phyloP scores from a whole-genome alignment of 2,329 filamentous ascomycete genomes.

The Dendrostoma leiphaemia region DNA sequence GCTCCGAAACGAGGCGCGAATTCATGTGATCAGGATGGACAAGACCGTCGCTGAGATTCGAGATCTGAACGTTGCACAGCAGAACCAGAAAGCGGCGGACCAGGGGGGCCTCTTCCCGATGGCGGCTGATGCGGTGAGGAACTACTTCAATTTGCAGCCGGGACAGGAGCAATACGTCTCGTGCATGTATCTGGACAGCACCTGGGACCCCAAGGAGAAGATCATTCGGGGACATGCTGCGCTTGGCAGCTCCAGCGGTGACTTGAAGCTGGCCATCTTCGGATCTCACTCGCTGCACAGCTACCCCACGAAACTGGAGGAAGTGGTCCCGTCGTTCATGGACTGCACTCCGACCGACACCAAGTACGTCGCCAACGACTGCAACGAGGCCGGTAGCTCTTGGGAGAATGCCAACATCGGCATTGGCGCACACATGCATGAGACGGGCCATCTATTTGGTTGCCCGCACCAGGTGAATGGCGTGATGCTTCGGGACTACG shows the following conservation, averaged over 20 bases:
- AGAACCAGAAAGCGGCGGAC: slow-evolving; percentile 66
- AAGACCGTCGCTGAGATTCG: slow-evolving; percentile 84
- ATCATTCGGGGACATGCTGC: slow-evolving; percentile 79
- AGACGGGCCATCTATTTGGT: slow-evolving; percentile 86
- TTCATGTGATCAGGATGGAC: slow-evolving; percentile 80
- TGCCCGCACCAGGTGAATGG: slow-evolving; percentile 86
- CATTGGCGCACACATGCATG: slow-evolving; percentile 89
- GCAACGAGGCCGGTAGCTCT: slow-evolving; percentile 80
- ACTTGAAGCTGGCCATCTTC: slow-evolving; percentile 81
- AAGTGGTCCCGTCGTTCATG: slow-evolving; percentile 82
- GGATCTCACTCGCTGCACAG: slow-evolving; percentile 90
- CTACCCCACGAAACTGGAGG: slow-evolving; percentile 85
- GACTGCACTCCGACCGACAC: slow-evolving; percentile 90
- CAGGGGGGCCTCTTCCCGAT: slow-evolving; percentile 75
- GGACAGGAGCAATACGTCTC: slow-evolving; percentile 89
- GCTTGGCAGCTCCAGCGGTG: slow-evolving; percentile 70
- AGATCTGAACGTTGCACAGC: slow-evolving; percentile 74
- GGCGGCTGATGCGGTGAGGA: slow-evolving; percentile 72
- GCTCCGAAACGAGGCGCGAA: slow-evolving; percentile 86
- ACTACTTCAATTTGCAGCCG: slow-evolving; percentile 70
- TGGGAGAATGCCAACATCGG: slow-evolving; percentile 97
- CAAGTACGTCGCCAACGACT: slow-evolving; percentile 77
- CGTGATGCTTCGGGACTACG: slow-evolving; percentile 90
- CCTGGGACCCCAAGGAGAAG: slow-evolving; percentile 75
- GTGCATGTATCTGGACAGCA: slow-evolving; percentile 79